phyloP scores from a whole-genome alignment of 1,284 basidiomycete genomes.

The Fomitopsis betulina region DNA sequence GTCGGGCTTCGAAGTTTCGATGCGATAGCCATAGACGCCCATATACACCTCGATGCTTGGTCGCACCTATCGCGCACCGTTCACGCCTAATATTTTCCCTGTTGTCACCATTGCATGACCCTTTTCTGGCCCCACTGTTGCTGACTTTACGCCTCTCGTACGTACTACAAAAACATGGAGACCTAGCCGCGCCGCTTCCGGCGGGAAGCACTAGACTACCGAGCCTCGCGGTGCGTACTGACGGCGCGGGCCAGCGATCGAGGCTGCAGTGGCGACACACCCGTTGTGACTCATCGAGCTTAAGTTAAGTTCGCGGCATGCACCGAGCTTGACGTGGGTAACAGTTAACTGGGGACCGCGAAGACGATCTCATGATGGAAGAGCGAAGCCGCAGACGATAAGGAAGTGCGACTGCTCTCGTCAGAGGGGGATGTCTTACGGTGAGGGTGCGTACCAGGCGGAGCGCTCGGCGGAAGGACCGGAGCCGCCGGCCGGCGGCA shows the following conservation, averaged over 20 bases:
- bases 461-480: neutral
- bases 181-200: constrained; percentile 18
- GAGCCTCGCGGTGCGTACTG: constrained; percentile 25
- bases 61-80: neutral
- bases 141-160: neutral
- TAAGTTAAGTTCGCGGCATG: constrained; percentile 31
- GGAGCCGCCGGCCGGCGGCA: neutral
- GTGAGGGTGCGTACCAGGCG: constrained; percentile 42
- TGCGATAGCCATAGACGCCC: neutral
- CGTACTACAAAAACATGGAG: constrained; percentile 19
- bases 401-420: constrained; percentile 61
- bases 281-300: constrained; percentile 14
- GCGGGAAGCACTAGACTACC: constrained; percentile 31
- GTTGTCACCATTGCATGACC: neutral
- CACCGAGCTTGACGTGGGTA: constrained; percentile 36
- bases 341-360: constrained; percentile 40
- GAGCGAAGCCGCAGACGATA: constrained; percentile 48
- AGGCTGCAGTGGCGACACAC: constrained; percentile 24
- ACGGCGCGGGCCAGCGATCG: constrained; percentile 19
- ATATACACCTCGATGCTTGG: neutral
- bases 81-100: neutral
- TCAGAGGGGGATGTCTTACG: constrained; percentile 58
- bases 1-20: neutral
- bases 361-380: constrained; percentile 41
- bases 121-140: neutral